phyloP scores from a whole-genome alignment of 2,329 filamentous ascomycete species.

The Incumbomyces delicatus region DNA sequence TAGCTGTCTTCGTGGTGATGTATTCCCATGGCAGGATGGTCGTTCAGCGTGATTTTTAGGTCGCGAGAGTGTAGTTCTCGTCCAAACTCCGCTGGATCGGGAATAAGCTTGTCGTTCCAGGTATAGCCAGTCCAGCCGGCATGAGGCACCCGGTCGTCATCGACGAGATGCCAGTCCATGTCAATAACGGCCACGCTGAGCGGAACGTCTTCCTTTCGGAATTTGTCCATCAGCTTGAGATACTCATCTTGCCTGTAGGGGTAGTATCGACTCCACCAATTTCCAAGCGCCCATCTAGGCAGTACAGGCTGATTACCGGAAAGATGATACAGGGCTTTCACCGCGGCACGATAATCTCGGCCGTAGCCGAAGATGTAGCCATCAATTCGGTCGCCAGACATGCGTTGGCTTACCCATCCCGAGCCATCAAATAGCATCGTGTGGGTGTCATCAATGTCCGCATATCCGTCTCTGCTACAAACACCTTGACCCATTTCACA shows the following conservation, averaged over 20 bases:
- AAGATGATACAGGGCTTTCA: slow-evolving; percentile 46
- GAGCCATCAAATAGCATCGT: slow-evolving; percentile 46
- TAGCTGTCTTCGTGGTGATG: slow-evolving; percentile 49
- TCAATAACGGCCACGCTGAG: slow-evolving; percentile 52
- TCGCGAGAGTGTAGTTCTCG: slow-evolving; percentile 42
- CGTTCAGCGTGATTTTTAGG: slow-evolving; percentile 49
- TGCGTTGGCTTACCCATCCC: slow-evolving; percentile 42
- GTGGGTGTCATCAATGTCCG: slow-evolving; percentile 44
- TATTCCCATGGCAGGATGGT: slow-evolving; percentile 53
- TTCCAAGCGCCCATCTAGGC: slow-evolving; percentile 50
- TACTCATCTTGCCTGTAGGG: slow-evolving; percentile 49
- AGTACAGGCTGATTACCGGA: slow-evolving; percentile 48
- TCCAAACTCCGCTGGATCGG: slow-evolving; percentile 45
- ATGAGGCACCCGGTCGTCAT: slow-evolving; percentile 34
- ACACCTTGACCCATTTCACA: slow-evolving; percentile 43
- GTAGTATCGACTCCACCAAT: slow-evolving; percentile 59
- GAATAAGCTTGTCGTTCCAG: slow-evolving; percentile 51
- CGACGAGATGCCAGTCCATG: slow-evolving; percentile 57
- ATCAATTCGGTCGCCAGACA: slow-evolving; percentile 38
- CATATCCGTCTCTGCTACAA: slow-evolving; percentile 42
- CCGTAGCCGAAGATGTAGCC: slow-evolving; percentile 54
- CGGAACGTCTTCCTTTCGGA: slow-evolving; percentile 43
- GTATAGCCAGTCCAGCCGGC: slow-evolving; percentile 55
- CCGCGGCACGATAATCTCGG: slow-evolving; percentile 45
- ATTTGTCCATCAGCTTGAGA: slow-evolving; percentile 47